Percentiles rank a stretch among this genome's conserved stretches.
These are phyloP conservation scores for Ciborinia camelliae DNA, from an alignment of 2,329 filamentous ascomycete genomes.

Conservation along the genomic window DNA sequence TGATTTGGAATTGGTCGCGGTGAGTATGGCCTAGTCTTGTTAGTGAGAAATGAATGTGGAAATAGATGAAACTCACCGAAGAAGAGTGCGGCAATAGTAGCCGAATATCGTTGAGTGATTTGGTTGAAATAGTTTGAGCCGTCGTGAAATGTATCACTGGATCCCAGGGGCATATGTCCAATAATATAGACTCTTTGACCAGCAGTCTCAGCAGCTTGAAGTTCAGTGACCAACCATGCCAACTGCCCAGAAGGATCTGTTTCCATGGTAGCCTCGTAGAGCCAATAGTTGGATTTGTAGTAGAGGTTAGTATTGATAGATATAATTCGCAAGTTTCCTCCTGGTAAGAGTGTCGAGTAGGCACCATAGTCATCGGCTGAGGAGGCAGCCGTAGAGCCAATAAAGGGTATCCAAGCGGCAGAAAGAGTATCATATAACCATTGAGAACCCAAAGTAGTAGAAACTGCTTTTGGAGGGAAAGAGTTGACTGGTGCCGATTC, in stretches of 20 bases:
- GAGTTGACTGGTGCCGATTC: slow-evolving; percentile 40
- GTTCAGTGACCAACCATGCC: slow-evolving; percentile 41
- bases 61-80: slow-evolving; percentile 24
- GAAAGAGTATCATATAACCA: slow-evolving; percentile 42
- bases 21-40: slow-evolving; percentile 35
- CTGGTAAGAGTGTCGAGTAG: slow-evolving; percentile 39
- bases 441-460: slow-evolving; percentile 32
- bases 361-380: slow-evolving; percentile 37
- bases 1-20: slow-evolving; percentile 38
- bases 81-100: slow-evolving; percentile 38
- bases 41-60: not conserved
- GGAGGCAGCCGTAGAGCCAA: slow-evolving; percentile 34
- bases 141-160: slow-evolving; percentile 40
- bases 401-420: slow-evolving; percentile 38
- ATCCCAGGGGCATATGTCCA: slow-evolving; percentile 37
- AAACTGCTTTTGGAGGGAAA: slow-evolving; percentile 36
- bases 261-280: slow-evolving; percentile 41
- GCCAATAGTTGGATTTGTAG: slow-evolving; percentile 43
- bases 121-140: slow-evolving; percentile 38
- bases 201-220: slow-evolving; percentile 40
- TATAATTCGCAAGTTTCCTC: slow-evolving; percentile 40
- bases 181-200: slow-evolving; percentile 42
- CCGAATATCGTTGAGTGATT: slow-evolving; percentile 33
- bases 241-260: slow-evolving; percentile 39
- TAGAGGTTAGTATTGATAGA: slow-evolving; percentile 45